phyloP scores from a whole-genome alignment of 805 yeast genomes.

The Limtongia smithiae region DNA sequence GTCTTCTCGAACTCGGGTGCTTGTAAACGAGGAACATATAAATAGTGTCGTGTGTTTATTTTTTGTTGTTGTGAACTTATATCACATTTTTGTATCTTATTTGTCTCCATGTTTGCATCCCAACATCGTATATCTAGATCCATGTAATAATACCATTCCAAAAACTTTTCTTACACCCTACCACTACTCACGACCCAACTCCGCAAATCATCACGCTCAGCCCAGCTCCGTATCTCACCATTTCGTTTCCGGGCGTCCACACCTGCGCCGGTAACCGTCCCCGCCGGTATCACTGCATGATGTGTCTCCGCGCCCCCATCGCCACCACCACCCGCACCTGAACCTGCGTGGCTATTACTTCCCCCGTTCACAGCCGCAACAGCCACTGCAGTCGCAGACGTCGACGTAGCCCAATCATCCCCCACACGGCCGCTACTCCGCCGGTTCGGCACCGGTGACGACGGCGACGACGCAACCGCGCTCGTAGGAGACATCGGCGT shows the following conservation, averaged over 20 bases:
- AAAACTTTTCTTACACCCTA: no score
- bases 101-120: not conserved
- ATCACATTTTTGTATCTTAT: not conserved
- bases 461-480: not conserved
- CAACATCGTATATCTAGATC: not conserved
- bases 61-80: not conserved
- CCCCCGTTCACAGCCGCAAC: no score
- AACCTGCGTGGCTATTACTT: no score
- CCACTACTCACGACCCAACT: constrained; percentile 21
- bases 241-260: constrained; percentile 9
- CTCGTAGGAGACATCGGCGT: not conserved
- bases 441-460: not conserved
- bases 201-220: constrained; percentile 19
- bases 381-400: no score
- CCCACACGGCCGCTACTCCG: no score
- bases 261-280: constrained; percentile 19
- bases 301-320: no score
- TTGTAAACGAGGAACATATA: no score
- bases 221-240: constrained; percentile 25
- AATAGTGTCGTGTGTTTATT: no score
- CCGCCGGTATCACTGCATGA: no score
- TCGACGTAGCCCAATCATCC: no score
- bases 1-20: constrained; percentile 29
- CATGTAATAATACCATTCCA: no score
- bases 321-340: no score